Base-by-base conservation (phyloP, 495 filamentous ascomycete genomes). In the Annulohypoxylon stygium region DNA sequence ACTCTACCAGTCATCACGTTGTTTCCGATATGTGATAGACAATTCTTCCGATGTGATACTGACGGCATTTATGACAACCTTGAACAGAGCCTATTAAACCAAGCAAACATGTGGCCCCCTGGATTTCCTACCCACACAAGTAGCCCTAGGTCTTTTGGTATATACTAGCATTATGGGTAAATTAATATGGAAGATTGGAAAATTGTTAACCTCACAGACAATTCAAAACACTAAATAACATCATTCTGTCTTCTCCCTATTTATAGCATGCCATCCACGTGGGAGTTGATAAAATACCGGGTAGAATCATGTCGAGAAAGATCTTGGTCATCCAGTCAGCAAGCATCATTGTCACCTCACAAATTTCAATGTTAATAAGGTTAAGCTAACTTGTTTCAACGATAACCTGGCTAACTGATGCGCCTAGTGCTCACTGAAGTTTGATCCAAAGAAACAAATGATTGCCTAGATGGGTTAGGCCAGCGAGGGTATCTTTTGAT, bases 251-350 rank as follows among this genome's bases (percentile, higher is more conserved):
- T 14, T 54, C n/a, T n/a, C 16, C 53, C 53, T 57, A 37, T 57
- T 37, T 37, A 57, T 36, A 37, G 30, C n/a, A 3, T 57, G n/a
- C 20, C 53, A 20, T 57, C 53, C 53, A 57, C 53, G 53, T 57
- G 53, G 30, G 20, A 2, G n/a, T 54, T 14, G 25, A 54, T 33
- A 26, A 54, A 54, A 33, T 33, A 54, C 50, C 50, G 50, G 50
- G 50, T 54, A n/a, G 47, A 25, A 33, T 54, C 25, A 26, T 10
- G n/a, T 11, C 23, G 25, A 51, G 48, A 51, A 51, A 47, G 43
- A 18, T 47, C 39, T 43, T 14, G 39, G 39, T n/a, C 12, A 43
- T 4, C 20, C 18, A 50, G 47, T 50, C 47, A 12, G 20, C 48
- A 53, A 26, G 20, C 48, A 53, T 6, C 50, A 12, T 30, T 33